Conservation (phyloP, 768 basidiomycete species). For the Russula griseocarnosa region DNA sequence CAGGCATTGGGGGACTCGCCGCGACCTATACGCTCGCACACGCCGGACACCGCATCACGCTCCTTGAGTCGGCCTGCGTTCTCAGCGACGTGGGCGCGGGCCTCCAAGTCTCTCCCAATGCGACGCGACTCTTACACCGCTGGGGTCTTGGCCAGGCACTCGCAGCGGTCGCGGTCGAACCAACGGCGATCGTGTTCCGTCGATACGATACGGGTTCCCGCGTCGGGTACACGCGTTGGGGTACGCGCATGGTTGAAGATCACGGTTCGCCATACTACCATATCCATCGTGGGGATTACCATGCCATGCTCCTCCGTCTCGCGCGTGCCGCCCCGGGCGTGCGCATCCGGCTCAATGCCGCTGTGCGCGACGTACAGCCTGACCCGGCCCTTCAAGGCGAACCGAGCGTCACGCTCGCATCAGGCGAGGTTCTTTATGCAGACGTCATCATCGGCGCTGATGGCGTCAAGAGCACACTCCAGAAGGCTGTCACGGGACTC, state of each 20-base stretch:
- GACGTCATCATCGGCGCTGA: constrained; percentile 42
- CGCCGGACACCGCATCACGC: constrained; percentile 40
- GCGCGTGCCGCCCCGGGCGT: constrained; percentile 32
- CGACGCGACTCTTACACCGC: constrained; percentile 37
- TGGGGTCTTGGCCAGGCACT: constrained; percentile 40
- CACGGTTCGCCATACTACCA: constrained; percentile 43
- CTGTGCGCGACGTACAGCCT: constrained; percentile 35
- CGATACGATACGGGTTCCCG: constrained; percentile 38
- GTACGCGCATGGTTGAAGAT: constrained; percentile 31
- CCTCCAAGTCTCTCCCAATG: constrained; percentile 43
- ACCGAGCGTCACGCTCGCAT: constrained; percentile 37
- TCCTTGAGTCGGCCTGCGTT: constrained; percentile 38
- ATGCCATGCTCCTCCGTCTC: constrained; percentile 40
- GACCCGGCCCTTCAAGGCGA: constrained; percentile 29
- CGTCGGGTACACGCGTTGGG: constrained; percentile 40
- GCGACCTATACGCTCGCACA: constrained; percentile 40
- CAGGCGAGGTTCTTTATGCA: constrained; percentile 37
- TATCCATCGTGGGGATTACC: constrained; percentile 44
- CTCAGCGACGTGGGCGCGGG: constrained; percentile 43
- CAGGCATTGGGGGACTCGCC: constrained; percentile 42
- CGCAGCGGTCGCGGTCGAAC: constrained; percentile 35
- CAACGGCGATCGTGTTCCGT: constrained; percentile 40
- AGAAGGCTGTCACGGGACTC: constrained; percentile 47
- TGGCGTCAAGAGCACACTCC: constrained; percentile 48
- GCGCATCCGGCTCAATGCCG: constrained; percentile 35